Conservation (phyloP, 73 alveolate genomes). For the Blepharisma japonicum region DNA sequence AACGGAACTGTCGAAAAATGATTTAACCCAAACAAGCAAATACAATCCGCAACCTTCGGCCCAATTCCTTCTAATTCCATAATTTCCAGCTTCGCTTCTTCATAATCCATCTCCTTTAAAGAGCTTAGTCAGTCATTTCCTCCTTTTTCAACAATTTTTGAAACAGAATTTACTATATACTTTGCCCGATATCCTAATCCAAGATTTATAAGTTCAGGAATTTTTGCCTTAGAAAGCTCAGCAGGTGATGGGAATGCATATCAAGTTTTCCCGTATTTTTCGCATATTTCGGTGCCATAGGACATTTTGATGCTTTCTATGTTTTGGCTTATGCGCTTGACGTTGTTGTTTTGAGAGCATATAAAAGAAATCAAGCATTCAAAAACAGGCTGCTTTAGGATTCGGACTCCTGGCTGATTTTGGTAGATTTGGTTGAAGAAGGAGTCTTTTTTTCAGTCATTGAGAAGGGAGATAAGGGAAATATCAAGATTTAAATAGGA, state of each 20-base stretch:
- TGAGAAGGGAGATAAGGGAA: constrained; percentile 21
- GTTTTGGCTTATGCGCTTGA: constrained; percentile 48
- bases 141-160: constrained; percentile 54
- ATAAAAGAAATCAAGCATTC: constrained; percentile 71
- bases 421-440: constrained; percentile 34
- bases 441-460: constrained; percentile 37
- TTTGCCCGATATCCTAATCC: constrained; percentile 73
- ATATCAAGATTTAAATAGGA: constrained; percentile 16
- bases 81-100: constrained; percentile 44
- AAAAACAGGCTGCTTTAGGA: constrained; percentile 64
- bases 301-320: constrained; percentile 37
- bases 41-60: constrained; percentile 72
- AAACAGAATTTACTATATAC: constrained; percentile 44
- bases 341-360: constrained; percentile 60
- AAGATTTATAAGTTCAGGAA: constrained; percentile 44
- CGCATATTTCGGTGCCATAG: constrained; percentile 27
- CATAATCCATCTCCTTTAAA: constrained; percentile 36
- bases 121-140: constrained; percentile 54
- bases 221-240: constrained; percentile 42
- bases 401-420: constrained; percentile 56
- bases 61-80: constrained; percentile 61
- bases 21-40: constrained; percentile 58
- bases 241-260: constrained; percentile 21
- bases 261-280: constrained; percentile 30
- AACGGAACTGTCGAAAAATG: constrained; percentile 55